A percentile compares a stretch with the other conserved stretches of the same genome.
Evolutionary conservation across 83 land plant species (phyloP).

Genomic region (Thuja plicata): DNA sequence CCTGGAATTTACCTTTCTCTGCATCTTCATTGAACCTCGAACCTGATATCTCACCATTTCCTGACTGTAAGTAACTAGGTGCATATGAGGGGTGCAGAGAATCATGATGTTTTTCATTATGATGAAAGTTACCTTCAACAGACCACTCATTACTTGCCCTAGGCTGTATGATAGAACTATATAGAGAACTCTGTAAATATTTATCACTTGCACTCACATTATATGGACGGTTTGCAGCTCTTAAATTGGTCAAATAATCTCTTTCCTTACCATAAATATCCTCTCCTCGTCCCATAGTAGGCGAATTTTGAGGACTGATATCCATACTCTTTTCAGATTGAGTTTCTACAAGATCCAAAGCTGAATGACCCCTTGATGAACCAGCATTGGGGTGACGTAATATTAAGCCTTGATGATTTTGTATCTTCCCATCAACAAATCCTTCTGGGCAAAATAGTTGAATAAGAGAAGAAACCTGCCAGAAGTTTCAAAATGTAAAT

Average conservation of each 20-base stretch:
- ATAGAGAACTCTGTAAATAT: neutral
- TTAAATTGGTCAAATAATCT: neutral
- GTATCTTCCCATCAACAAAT: conserved; percentile 3
- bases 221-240: neutral
- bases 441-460: conserved; percentile 11
- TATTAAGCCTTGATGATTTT: neutral
- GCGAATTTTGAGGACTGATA: conserved; percentile 11
- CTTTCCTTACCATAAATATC: neutral
- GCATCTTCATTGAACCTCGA: neutral
- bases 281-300: neutral
- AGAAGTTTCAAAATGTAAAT: neutral
- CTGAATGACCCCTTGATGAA: neutral
- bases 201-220: neutral
- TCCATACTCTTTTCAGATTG: conserved; percentile 14
- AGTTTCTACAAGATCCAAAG: neutral
- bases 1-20: conserved; percentile 7
- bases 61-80: neutral
- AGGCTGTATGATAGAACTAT: neutral
- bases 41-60: neutral
- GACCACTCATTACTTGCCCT: neutral
- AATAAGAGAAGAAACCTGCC: neutral
- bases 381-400: neutral
- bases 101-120: neutral
- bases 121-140: neutral
- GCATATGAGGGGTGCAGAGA: neutral